Conservation (phyloP, 2,329 filamentous ascomycete species). For the Diaporthe citriasiana region DNA sequence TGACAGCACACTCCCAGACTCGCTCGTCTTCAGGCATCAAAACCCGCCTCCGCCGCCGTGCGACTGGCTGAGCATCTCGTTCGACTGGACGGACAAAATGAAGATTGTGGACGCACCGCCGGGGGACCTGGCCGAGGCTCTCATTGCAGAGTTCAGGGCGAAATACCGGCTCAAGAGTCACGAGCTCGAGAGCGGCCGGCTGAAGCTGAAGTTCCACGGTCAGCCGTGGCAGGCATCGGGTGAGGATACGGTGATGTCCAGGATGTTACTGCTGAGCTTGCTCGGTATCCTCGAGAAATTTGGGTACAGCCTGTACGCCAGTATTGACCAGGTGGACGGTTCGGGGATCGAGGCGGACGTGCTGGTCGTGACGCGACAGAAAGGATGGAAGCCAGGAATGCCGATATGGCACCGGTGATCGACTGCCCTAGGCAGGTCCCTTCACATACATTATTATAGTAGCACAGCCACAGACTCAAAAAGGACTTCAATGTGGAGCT, state of each 20-base stretch:
- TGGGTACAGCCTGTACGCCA: constrained; percentile 57
- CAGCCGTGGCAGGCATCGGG: constrained; percentile 52
- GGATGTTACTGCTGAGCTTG: constrained; percentile 52
- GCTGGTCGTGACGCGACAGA: constrained; percentile 40
- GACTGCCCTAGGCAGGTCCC: too few species aligned
- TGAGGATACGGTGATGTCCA: constrained; percentile 34
- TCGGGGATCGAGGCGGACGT: constrained; percentile 41
- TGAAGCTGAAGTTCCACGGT: constrained; percentile 53
- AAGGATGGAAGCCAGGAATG: constrained; percentile 39
- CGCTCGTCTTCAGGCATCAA: constrained; percentile 55
- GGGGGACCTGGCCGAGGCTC: constrained; percentile 42
- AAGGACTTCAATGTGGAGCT: too few species aligned
- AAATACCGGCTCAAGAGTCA: constrained; percentile 30
- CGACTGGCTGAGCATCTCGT: constrained; percentile 55
- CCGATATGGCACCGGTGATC: constrained; percentile 35
- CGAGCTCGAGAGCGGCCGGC: constrained; percentile 40
- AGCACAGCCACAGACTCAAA: too few species aligned
- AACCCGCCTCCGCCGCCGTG: constrained; percentile 50
- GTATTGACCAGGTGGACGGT: constrained; percentile 50
- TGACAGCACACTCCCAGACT: constrained; percentile 45
- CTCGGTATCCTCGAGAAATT: constrained; percentile 52
- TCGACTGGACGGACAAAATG: constrained; percentile 50
- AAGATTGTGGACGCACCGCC: constrained; percentile 51
- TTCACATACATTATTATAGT: too few species aligned
- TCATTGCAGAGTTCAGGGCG: constrained; percentile 43